Base-by-base conservation (phyloP, 2,329 filamentous ascomycete genomes). In the Trichoderma breve region DNA sequence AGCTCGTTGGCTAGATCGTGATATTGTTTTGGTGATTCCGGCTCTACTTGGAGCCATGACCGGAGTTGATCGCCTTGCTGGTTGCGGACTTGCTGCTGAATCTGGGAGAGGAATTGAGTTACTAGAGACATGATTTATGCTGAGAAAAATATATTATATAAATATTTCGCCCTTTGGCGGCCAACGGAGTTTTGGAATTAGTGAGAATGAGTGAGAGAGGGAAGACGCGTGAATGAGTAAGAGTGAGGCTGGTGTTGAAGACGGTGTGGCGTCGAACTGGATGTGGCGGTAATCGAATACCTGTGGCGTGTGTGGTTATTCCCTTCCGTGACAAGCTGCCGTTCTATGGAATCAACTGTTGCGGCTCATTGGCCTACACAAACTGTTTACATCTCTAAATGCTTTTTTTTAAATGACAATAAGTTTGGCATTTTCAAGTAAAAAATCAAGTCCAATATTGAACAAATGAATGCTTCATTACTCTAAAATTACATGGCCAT, bases 1-100 rank as follows among this genome's bases (percentile, higher is more conserved):
- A 97, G 84, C 82, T 96, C 92, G 28, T 82, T 80, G 32, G 89
- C 88, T 76, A 97, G 89, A 71, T 88, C 83, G 74, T 86, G 85
- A 80, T 96, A 96, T 68, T 90, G 86, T 18, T 88, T 84, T 2
- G 89, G 85, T 32, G 93, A 87, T 34, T 89, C 89, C 6, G 92
- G 92, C 78, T 95, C 93, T 74, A 96, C 91, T 73, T 90, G 87
- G 15, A 97, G 86, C 85, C 89, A 95, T 72, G 89, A 85, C 74
- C 91, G 87, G 15, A 97, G 86, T 74, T 87, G 84, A 36, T 84
- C 82, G 73, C 91, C 92, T 81, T 95, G 87, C 73, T 90, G 89
- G 24, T 82, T 82, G 69, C 86, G 86, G 63, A 95, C 85, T 71
- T 81, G 79, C 58, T 78, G 75, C 67, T 88, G 87, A 70, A 95